A percentile compares a stretch with the other conserved stretches of the same genome.
phyloP scores from a whole-genome alignment of 2,329 filamentous ascomycete species.

The Fusarium aywerte region DNA sequence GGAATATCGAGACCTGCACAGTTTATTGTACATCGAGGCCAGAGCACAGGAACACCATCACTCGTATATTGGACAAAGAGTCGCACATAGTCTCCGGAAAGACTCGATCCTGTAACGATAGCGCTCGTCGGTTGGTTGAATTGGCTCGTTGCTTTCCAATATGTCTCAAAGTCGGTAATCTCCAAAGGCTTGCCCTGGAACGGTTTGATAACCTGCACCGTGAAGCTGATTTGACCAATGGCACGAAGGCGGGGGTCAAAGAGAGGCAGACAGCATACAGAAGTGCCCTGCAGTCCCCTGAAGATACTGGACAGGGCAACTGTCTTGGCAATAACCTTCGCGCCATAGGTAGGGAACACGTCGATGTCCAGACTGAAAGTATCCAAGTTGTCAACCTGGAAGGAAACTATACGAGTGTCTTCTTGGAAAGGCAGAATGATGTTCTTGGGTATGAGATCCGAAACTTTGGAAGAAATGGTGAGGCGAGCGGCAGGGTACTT shows the following conservation, averaged over 20 bases:
- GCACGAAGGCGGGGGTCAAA: conserved; percentile 92
- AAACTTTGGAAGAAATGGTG: conserved; percentile 95
- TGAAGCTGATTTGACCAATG: conserved; percentile 94
- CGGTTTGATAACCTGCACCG: conserved; percentile 95
- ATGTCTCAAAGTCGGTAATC: conserved; percentile 97
- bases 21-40: conserved; percentile 83
- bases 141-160: conserved; percentile 98
- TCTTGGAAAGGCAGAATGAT: conserved; percentile 96
- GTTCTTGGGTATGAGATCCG: conserved; percentile 95
- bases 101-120: conserved; percentile 91
- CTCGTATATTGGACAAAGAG: conserved; percentile 92
- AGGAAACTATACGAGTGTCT: conserved; percentile 91
- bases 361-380: conserved; percentile 97
- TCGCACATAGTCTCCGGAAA: conserved; percentile 94
- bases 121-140: conserved; percentile 83
- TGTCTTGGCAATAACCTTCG: conserved; percentile 96
- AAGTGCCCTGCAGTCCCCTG: conserved; percentile 76
- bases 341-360: conserved; percentile 96
- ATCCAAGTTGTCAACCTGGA: conserved; percentile 94
- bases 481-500: conserved; percentile 95
- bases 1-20: conserved; percentile 83
- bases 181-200: conserved; percentile 93
- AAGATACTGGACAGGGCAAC: conserved; percentile 92
- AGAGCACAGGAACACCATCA: conserved; percentile 87
- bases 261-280: conserved; percentile 84